phyloP scores from a whole-genome alignment of 2,329 filamentous ascomycete species.

The Boeremia exigua region DNA sequence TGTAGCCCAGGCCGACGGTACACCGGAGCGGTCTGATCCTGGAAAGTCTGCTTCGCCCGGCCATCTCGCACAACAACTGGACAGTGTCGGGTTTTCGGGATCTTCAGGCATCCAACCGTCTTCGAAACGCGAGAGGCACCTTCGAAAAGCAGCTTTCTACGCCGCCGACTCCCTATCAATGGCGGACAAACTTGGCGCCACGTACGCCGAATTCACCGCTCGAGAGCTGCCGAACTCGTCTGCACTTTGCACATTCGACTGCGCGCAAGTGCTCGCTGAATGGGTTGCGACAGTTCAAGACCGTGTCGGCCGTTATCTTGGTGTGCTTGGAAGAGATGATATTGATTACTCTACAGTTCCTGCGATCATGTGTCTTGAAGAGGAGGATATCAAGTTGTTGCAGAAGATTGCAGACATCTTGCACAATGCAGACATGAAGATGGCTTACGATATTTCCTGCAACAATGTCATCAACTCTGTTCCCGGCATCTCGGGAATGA shows the following conservation, averaged over 20 bases:
- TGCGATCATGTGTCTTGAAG: slow-evolving; percentile 87
- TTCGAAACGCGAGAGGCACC: slow-evolving; percentile 80
- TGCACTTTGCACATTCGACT: slow-evolving; percentile 91
- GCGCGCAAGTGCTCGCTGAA: slow-evolving; percentile 89
- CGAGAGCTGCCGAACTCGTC: slow-evolving; percentile 88
- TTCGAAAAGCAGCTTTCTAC: slow-evolving; percentile 94
- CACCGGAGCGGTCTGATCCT: slow-evolving; percentile 54
- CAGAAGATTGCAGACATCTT: slow-evolving; percentile 83
- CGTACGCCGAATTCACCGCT: slow-evolving; percentile 82
- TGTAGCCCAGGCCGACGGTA: slow-evolving; percentile 72
- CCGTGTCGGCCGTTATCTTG: slow-evolving; percentile 86
- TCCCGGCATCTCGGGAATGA: slow-evolving; percentile 63
- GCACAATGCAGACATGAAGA: slow-evolving; percentile 77
- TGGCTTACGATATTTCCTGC: slow-evolving; percentile 62
- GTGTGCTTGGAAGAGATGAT: slow-evolving; percentile 82
- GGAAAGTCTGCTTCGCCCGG: slow-evolving; percentile 33
- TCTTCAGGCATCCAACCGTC: slow-evolving; percentile 48
- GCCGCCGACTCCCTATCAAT: slow-evolving; percentile 90
- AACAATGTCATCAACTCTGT: slow-evolving; percentile 57
- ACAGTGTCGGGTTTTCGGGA: slow-evolving; percentile 41
- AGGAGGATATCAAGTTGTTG: slow-evolving; percentile 86
- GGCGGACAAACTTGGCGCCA: slow-evolving; percentile 84
- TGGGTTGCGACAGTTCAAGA: slow-evolving; percentile 95
- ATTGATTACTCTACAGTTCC: slow-evolving; percentile 82
- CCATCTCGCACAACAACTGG: slow-evolving; percentile 28